Conservation (phyloP, 176 grass and related monocot species). For the Carex scoparia region DNA sequence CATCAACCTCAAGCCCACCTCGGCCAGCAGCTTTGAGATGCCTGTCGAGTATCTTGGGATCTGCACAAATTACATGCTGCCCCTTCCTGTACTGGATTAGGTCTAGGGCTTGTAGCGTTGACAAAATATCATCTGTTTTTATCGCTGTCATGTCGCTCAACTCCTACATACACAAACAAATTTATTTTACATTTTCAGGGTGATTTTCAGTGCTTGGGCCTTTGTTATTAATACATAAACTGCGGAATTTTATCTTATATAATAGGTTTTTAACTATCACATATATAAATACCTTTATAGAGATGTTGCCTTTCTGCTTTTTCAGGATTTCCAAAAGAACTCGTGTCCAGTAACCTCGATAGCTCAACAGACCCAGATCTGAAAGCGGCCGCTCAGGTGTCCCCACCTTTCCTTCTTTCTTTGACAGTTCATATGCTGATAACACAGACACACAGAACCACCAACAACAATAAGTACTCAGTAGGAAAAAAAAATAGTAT, state of each 20-base stretch:
- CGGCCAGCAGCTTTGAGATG: slow-evolving; percentile 90
- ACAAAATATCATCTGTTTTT: slow-evolving; percentile 86
- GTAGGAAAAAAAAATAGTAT: not conserved
- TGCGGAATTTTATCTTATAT: not conserved
- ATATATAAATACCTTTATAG: slow-evolving; percentile 65
- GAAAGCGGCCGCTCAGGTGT: slow-evolving; percentile 93
- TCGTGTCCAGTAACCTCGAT: slow-evolving; percentile 92
- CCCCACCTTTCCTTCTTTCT: slow-evolving; percentile 98
- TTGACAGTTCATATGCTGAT: slow-evolving; percentile 97
- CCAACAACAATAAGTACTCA: not conserved
- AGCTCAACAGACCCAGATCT: slow-evolving; percentile 90
- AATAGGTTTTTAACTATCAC: not conserved
- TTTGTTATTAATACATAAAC: not conserved
- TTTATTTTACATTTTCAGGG: not conserved
- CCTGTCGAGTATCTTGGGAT: slow-evolving; percentile 86
- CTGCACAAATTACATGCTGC: slow-evolving; percentile 90
- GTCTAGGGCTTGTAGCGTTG: slow-evolving; percentile 79
- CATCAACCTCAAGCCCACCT: slow-evolving; percentile 81
- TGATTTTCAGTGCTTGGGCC: not conserved
- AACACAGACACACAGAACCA: not conserved
- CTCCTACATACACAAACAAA: slow-evolving; percentile 41
- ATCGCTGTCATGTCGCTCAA: slow-evolving; percentile 97
- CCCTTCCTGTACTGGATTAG: slow-evolving; percentile 94
- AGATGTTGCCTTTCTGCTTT: slow-evolving; percentile 98
- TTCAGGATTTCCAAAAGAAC: slow-evolving; percentile 95